Percentiles rank a stretch among this genome's conserved stretches.
Conservation (phyloP, 805 yeast genomes). For the Metschnikowia cubensis region DNA sequence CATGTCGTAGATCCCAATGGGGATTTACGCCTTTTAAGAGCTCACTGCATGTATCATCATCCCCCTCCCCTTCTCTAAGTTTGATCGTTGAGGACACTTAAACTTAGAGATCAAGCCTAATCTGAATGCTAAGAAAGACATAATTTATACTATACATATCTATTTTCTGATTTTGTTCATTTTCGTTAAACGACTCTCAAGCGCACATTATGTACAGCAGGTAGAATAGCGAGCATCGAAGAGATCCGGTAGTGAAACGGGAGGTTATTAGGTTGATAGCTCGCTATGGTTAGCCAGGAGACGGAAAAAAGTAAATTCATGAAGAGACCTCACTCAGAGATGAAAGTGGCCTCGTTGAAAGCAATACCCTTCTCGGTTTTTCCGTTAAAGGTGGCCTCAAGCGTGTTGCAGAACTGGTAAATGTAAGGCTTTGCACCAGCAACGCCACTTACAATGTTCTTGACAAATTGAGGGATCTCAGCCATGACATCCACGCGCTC, state of each 20-base stretch:
- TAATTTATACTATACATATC: not conserved
- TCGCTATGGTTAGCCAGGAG: not conserved
- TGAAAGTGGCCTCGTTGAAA: slow-evolving; percentile 80
- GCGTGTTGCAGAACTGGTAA: slow-evolving; percentile 78
- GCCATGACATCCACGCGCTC: slow-evolving; percentile 98
- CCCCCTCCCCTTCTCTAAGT: no score
- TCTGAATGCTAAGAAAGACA: not conserved
- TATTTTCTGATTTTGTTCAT: not conserved
- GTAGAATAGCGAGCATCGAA: not conserved
- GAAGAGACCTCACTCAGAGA: slow-evolving; percentile 36
- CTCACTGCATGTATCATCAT: no score
- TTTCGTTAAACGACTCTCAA: not conserved
- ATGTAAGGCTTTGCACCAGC: slow-evolving; percentile 97
- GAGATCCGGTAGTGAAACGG: not conserved
- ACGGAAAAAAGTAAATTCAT: not conserved
- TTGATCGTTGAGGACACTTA: not conserved
- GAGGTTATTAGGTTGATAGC: not conserved
- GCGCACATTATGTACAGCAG: not conserved
- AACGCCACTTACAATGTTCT: slow-evolving; percentile 87
- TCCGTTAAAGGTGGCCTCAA: slow-evolving; percentile 44
- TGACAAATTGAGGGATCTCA: slow-evolving; percentile 91
- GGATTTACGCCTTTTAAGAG: no score
- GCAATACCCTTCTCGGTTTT: slow-evolving; percentile 58
- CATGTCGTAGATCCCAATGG: no score
- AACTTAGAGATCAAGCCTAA: not conserved